A percentile compares a stretch with the other conserved stretches of the same genome.
Evolutionary conservation across 805 yeast genomes (phyloP).

Genomic region (Saturnispora sanitii): DNA sequence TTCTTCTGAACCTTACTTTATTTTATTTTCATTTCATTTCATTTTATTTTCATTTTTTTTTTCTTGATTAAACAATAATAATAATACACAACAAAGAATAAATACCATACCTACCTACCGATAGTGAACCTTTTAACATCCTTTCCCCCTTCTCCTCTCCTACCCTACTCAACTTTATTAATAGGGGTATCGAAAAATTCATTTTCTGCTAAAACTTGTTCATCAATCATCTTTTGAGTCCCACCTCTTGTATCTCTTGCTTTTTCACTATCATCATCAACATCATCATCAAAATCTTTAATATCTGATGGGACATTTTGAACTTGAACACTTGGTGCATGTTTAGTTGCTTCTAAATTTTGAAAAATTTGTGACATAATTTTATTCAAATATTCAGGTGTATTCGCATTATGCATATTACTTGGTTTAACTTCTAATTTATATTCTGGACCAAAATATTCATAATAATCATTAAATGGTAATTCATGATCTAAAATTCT

Average conservation of each 20-base stretch:
- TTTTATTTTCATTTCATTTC: too few relatives aligned
- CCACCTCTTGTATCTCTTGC: constrained; percentile 91
- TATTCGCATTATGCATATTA: constrained; percentile 93
- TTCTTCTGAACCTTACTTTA: too few relatives aligned
- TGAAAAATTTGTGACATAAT: constrained; percentile 65
- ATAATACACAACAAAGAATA: too few relatives aligned
- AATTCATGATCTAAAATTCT: constrained; percentile 64
- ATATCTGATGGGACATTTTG: constrained; percentile 79
- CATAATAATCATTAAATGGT: constrained; percentile 94
- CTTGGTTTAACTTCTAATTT: constrained; percentile 90
- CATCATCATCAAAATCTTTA: constrained; percentile 76
- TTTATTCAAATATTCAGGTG: constrained; percentile 84
- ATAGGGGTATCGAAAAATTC: constrained; percentile 58
- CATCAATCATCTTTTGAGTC: constrained; percentile 75
- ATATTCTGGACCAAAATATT: constrained; percentile 95
- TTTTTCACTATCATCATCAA: constrained; percentile 66
- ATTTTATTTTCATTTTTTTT: too few relatives aligned
- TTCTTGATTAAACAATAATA: too few relatives aligned
- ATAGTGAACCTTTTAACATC: too few relatives aligned
- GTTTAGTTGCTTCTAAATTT: constrained; percentile 81
- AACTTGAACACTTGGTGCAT: constrained; percentile 96
- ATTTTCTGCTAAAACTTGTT: constrained; percentile 54
- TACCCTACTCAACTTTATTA: background rate
- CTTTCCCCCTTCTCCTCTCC: too few relatives aligned
- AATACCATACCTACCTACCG: background rate